Base-by-base conservation (phyloP, 2,329 filamentous ascomycete genomes). In the Neocucurbitaria cava region DNA sequence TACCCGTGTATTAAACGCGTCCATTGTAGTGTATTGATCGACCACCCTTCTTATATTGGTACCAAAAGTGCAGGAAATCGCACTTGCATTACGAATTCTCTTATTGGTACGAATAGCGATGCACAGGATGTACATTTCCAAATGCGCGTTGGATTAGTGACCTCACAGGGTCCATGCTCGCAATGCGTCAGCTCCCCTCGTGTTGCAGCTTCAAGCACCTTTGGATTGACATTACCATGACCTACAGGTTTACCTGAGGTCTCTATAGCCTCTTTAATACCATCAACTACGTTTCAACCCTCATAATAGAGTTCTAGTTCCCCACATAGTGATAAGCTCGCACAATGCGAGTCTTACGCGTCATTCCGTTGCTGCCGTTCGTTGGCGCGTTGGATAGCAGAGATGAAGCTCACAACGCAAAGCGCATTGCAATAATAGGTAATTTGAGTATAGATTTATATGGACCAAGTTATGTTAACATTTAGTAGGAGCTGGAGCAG, bases 401-500 rank as follows among this genome's bases (percentile, higher is more conserved):
- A 40, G 33, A 60, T 44, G 44, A 57, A 47, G 26, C 55, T 46
- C 52, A 44, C 11, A 45, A 47, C 45, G 55, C 59, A 40, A 76
- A 74, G 61, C 69, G 66, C 45, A 70, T 76, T 33, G 74, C 74
- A 17, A 72, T 76, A n/a, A 76, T 76, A 63, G 74, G 74, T 75
- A n/a, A 45, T 3, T 10, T 1, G 23, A 30, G n/a, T 3, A 18
- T 20, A 7, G 13, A n/a, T 1, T 6, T 4, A n/a, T 26, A 40
- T 10, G 36, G 28, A 26, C 20, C 18, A 17, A 44, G 17, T 15
- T 39, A 51, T 36, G 11, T 57, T 68, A 36, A 67, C 41, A 33
- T 5, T 3, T 4, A 21, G 15, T 36, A 96, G 94, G 95, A 58
- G 94, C 94, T 64, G 95, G 95, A 42, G 89, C 95, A 39, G 94